Evolutionary conservation across 768 basidiomycete genomes (phyloP).

Genomic region (Rhodocollybia butyracea): DNA sequence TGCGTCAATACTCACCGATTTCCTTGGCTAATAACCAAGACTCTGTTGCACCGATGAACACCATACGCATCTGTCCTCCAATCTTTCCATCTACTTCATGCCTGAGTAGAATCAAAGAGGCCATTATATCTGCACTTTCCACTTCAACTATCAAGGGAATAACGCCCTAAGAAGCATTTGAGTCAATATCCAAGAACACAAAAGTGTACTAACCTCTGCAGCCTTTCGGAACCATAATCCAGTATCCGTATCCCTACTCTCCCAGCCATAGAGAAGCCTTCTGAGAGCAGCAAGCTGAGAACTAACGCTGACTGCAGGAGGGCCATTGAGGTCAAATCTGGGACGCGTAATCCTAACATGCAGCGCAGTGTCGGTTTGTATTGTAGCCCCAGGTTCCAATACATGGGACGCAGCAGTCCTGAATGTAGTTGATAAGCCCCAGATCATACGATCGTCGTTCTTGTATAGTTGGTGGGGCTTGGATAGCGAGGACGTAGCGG

Average conservation of each 20-base stretch:
- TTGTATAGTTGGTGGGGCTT: slow-evolving; percentile 36
- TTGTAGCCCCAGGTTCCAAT: slow-evolving; percentile 56
- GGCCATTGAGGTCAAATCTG: slow-evolving; percentile 27
- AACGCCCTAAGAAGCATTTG: slow-evolving; percentile 39
- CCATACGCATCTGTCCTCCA: slow-evolving; percentile 57
- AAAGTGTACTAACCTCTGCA: slow-evolving; percentile 37
- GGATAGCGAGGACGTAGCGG: slow-evolving; percentile 49
- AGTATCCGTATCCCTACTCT: slow-evolving; percentile 43
- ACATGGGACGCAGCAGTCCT: slow-evolving; percentile 53
- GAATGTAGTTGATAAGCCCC: slow-evolving; percentile 65
- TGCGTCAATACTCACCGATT: slow-evolving; percentile 41
- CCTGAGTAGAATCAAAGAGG: slow-evolving; percentile 65
- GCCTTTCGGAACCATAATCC: slow-evolving; percentile 55
- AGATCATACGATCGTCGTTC: slow-evolving; percentile 33
- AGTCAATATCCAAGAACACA: neutral
- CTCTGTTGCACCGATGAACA: slow-evolving; percentile 61
- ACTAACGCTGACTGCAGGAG: slow-evolving; percentile 48
- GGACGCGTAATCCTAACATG: slow-evolving; percentile 54
- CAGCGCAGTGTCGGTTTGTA: slow-evolving; percentile 59
- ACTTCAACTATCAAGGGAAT: slow-evolving; percentile 68
- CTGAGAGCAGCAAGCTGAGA: slow-evolving; percentile 65
- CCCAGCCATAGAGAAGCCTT: slow-evolving; percentile 55
- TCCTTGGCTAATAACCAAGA: slow-evolving; percentile 66
- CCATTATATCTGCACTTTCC: slow-evolving; percentile 71
- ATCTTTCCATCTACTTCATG: slow-evolving; percentile 57